These are phyloP conservation scores for Pleurotus citrinopileatus DNA, from an alignment of 768 basidiomycete genomes.

Conservation along the genomic window DNA sequence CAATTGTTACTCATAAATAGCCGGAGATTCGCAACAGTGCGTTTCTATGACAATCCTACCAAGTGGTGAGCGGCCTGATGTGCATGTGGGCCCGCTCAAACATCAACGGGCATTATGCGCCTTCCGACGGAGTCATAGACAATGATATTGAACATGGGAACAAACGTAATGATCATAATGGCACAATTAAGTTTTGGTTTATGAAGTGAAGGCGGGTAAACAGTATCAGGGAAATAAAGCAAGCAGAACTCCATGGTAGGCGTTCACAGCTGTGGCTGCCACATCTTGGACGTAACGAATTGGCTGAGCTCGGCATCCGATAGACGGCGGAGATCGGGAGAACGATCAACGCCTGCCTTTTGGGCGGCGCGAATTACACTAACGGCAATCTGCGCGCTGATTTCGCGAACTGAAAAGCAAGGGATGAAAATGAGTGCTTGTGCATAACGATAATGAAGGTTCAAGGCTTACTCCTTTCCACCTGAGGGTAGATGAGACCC, in stretches of 20 bases:
- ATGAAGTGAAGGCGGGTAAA: not conserved
- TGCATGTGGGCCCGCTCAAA: not conserved
- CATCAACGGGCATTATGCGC: too few relatives aligned
- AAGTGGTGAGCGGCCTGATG: not conserved
- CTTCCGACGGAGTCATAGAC: too few relatives aligned
- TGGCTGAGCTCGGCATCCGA: slow-evolving; percentile 51
- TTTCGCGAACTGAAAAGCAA: slow-evolving; percentile 59
- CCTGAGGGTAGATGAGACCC: slow-evolving; percentile 78
- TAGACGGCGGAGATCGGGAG: slow-evolving; percentile 50
- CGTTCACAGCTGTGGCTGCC: slow-evolving; percentile 46
- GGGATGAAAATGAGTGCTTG: slow-evolving; percentile 1
- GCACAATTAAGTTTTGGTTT: not conserved
- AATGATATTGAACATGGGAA: not conserved
- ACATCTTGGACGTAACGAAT: slow-evolving; percentile 67
- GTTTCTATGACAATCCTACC: not conserved
- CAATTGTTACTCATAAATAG: not conserved
- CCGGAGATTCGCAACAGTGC: not conserved
- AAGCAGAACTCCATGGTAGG: not conserved
- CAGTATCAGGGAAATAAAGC: not conserved
- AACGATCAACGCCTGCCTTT: slow-evolving; percentile 58
- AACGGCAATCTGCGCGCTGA: slow-evolving; percentile 71
- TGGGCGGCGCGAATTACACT: slow-evolving; percentile 81
- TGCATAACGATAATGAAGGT: not conserved
- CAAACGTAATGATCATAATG: not conserved
- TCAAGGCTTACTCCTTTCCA: slow-evolving; percentile 57